Evolutionary conservation across 495 filamentous ascomycete species (phyloP).

Genomic region (Talaromyces ruber): DNA sequence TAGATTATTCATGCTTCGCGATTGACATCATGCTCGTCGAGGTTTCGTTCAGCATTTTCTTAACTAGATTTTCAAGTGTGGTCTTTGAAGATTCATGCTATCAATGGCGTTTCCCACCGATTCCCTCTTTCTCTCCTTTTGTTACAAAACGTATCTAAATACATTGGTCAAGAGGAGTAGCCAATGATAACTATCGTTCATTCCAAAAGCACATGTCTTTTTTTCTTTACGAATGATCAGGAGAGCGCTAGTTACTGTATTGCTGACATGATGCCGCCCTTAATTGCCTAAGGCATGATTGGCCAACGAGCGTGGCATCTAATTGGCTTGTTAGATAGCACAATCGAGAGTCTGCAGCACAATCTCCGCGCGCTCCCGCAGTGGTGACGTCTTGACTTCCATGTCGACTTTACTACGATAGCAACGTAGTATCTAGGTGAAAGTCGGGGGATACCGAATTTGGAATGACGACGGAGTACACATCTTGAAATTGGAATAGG

Average conservation of each 20-base stretch:
- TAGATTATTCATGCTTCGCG: constrained; percentile 6
- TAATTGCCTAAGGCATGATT: background rate
- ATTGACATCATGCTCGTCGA: background rate
- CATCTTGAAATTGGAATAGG: background rate
- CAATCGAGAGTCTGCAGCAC: too few relatives aligned
- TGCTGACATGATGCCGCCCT: background rate
- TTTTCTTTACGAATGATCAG: too few relatives aligned
- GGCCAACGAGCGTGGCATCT: background rate
- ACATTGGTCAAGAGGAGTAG: background rate
- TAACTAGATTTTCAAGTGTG: background rate
- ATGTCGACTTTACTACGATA: too few relatives aligned
- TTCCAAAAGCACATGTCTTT: background rate
- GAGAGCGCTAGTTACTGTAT: too few relatives aligned
- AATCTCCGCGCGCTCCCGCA: background rate
- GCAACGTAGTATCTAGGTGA: too few relatives aligned
- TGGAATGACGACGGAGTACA: background rate
- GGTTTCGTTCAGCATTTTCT: constrained; percentile 1
- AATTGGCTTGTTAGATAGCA: background rate
- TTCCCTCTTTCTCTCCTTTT: background rate
- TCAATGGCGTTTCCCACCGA: background rate
- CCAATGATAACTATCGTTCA: background rate
- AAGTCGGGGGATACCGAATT: background rate
- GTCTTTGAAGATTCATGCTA: background rate
- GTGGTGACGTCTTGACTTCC: background rate
- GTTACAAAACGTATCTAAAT: background rate